Base-by-base conservation (phyloP, 768 basidiomycete species). In the Naganishia antarctica region DNA sequence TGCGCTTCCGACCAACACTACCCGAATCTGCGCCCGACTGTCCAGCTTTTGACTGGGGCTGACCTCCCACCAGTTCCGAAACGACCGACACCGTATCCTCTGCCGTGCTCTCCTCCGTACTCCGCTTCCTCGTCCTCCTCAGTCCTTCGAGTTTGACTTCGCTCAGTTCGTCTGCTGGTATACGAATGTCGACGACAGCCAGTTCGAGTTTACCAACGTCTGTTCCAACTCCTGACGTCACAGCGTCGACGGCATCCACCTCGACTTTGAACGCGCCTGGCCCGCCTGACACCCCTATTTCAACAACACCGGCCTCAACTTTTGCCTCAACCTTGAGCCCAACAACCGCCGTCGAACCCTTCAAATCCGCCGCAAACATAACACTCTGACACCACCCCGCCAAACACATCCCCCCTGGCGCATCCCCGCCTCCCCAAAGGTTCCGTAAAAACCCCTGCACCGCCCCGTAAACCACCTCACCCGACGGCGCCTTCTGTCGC, bases 381-480 rank as follows among this genome's bases (percentile, higher is more conserved):
- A 77, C 74, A 0, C 74, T 73, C 59, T 77, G 76, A 46, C 68
- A 68, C 76, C 76, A 77, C 12, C 76, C 76, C 7, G 73, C 76
- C 62, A 73, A 61, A 4, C 71, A 69, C 40, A 47, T 64, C 21
- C 63, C 45, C 9, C 25, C 25, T 37, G 34, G 28, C 31, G 37
- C 45, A 12, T 21, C 25, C 37, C 28, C 18, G 31, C 43, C 60
- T 15, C 74, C 74, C 76, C 76, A 77, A 44, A 69, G 61, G 21
- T 70, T 67, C 4, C 60, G 43, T 3, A 77, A 61, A 48, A 77
- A 77, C 5, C 58, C 49, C 47, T 76, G 76, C 2, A 73, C 70
- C 31, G 74, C 74, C 0, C 70, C 71, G 61, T 77, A 77, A 0
- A 72, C 49, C 23, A 21, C 25, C 48, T 69, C 70, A 32, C 71